phyloP scores from a whole-genome alignment of 371 early-diverging fungal species.

The Mortierella sp. region DNA sequence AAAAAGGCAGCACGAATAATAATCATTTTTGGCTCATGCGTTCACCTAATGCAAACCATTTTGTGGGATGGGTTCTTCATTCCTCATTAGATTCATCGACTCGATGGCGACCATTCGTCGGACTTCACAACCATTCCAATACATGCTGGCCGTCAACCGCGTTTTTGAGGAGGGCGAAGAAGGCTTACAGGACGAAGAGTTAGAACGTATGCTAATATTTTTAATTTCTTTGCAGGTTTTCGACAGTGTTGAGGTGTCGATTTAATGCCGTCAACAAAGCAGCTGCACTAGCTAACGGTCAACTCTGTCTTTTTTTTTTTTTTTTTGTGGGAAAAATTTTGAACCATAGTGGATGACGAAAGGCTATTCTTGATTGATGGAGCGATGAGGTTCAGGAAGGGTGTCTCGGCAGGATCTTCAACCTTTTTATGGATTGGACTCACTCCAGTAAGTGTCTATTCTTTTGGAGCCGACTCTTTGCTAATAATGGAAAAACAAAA shows the following conservation, averaged over 20 bases:
- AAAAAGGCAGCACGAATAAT: neutral
- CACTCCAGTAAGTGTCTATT: constrained; percentile 21
- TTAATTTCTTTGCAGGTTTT: neutral
- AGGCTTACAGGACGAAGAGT: constrained; percentile 57
- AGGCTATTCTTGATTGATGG: constrained; percentile 65
- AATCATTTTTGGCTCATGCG: neutral
- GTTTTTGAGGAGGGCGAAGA: constrained; percentile 82
- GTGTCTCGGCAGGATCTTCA: constrained; percentile 33
- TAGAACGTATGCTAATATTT: constrained; percentile 32
- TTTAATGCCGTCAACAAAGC: too few species aligned
- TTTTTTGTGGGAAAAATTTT: neutral
- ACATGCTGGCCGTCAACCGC: constrained; percentile 71
- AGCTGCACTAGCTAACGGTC: neutral
- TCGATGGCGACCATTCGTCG: constrained; percentile 68
- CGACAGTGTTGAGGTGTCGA: neutral
- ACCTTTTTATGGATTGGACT: constrained; percentile 51
- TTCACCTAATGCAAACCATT: neutral
- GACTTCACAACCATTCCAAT: constrained; percentile 65
- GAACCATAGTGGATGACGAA: constrained; percentile 58
- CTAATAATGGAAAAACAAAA: neutral
- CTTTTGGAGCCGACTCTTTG: too few species aligned
- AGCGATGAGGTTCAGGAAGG: constrained; percentile 58
- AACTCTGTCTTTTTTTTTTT: neutral
- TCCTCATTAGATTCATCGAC: constrained; percentile 57
- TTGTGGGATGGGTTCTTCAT: neutral